These are phyloP conservation scores for Apiospora pterosperma DNA, from an alignment of 2,329 filamentous ascomycete species.

Conservation along the genomic window DNA sequence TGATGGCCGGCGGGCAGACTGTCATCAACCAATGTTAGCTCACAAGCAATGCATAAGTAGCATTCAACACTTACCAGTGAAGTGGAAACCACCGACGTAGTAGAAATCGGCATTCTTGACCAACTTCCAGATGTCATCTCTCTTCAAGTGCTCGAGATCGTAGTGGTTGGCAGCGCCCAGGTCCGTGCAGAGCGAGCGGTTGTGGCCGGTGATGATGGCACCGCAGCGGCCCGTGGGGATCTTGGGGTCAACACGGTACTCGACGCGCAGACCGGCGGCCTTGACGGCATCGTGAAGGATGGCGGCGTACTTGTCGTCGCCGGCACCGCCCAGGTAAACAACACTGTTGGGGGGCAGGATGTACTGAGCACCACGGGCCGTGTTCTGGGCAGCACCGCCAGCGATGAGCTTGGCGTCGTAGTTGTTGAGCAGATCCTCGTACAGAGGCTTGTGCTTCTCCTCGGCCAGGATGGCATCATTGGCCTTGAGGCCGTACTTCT, in stretches of 20 bases:
- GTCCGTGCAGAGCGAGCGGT: slow-evolving; percentile 92
- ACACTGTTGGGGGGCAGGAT: slow-evolving; percentile 86
- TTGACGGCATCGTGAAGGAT: slow-evolving; percentile 83
- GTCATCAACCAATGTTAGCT: not conserved
- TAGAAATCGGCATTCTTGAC: slow-evolving; percentile 85
- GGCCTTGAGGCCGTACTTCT: slow-evolving; percentile 90
- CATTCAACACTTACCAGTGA: slow-evolving; percentile 59
- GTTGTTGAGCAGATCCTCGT: slow-evolving; percentile 91
- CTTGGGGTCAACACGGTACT: slow-evolving; percentile 87
- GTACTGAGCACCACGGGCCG: slow-evolving; percentile 93
- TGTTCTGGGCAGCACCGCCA: slow-evolving; percentile 96
- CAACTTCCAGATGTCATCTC: slow-evolving; percentile 84
- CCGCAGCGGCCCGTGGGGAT: slow-evolving; percentile 89
- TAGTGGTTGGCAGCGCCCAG: slow-evolving; percentile 97
- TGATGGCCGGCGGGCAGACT: slow-evolving; percentile 86
- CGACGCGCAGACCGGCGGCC: slow-evolving; percentile 83
- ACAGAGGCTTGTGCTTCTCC: slow-evolving; percentile 83
- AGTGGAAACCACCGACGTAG: slow-evolving; percentile 95
- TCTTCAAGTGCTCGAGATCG: slow-evolving; percentile 89
- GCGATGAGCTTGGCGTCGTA: slow-evolving; percentile 92
- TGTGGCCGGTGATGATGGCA: slow-evolving; percentile 94
- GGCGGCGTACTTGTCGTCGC: slow-evolving; percentile 92
- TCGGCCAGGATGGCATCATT: slow-evolving; percentile 98
- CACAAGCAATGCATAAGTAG: not conserved
- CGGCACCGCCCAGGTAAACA: slow-evolving; percentile 90